Evolutionary conservation across 768 basidiomycete genomes (phyloP), one percentile per base, ranked within the genome.

Genomic region (Asterophora parasitica): DNA sequence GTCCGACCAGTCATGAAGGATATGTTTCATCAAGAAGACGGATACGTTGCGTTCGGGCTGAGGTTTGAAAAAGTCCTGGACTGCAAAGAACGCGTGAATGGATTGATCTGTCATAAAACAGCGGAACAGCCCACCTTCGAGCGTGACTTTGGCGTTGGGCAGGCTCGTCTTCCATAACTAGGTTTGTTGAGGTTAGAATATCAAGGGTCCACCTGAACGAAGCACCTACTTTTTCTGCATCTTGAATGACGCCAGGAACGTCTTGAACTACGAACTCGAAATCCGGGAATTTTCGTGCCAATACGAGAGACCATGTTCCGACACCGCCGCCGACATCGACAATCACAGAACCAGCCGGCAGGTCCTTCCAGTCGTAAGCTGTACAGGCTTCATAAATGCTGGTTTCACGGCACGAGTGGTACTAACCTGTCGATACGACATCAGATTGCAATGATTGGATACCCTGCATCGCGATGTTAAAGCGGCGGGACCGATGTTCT

Each of bases 391-490:
- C n/a, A n/a, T n/a, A n/a, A n/a, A n/a, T n/a, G n/a, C n/a, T n/a
- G n/a, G n/a, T n/a, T n/a, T n/a, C n/a, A n/a, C n/a, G n/a, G n/a
- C n/a, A n/a, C n/a, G n/a, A n/a, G n/a, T n/a, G n/a, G n/a, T 17
- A 38, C 12, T 2, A 31, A 59, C 58, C 55, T 50, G 35, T 39
- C 4, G 57, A 42, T 17, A 59, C 52, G 3, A 54, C 36, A 34
- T 65, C 56, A 13, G 61, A 58, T 49, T 64, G 55, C 16, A 64
- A 38, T 6, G 61, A 56, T 31, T 53, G 43, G 0, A 61, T 36
- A n/a, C 61, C 62, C 19, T 56, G 45, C 63, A 72, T 71, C 10
- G 59, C 69, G 4, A 60, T 51, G 1, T 53, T 57, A 40, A 72
- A 71, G 1, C 68, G 62, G 4, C 51, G 47, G 8, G 59, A 50